Base-by-base conservation (phyloP, 352 stramenopile species). In the Globisporangium lucens region DNA sequence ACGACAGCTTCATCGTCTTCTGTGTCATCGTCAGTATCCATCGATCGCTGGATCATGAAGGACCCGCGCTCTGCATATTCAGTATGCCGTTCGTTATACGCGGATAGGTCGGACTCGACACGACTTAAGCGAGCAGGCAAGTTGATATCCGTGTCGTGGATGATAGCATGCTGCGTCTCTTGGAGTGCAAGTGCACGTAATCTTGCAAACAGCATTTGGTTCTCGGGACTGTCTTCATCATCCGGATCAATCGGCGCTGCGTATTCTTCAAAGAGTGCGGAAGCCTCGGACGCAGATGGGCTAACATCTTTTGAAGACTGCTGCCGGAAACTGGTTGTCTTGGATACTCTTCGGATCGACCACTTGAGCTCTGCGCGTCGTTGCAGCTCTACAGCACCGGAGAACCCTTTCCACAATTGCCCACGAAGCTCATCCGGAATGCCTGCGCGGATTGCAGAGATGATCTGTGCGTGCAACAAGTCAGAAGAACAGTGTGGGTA, bases 351-450 rank as follows among this genome's bases (percentile, higher is more conserved):
- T 17, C 73, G 74, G 22, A 89, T 85, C 1, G 78, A 74, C 7
- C 73, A 78, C 51, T 89, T 89, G 1, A 89, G 65, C 64, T 93
- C 81, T 0, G 81, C 75, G 3, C 82, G 81, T 9, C 82, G 70
- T 69, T 93, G 79, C 5, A 92, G 63, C 61, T 89, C 78, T 0
- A 59, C 61, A 3, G 86, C 82, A n/a, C 84, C 81, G 24, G 84
- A 89, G 47, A 94, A 89, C 0, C 86, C 86, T 71, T 81, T 89
- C 84, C 86, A 94, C 30, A 94, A 75, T 27, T 87, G 76, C 0
- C 82, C 86, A 56, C 86, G 82, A 7, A 94, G 65, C 53, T 94
- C 86, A 53, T 94, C 86, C 1, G 86, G 86, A 36, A 94, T 93
- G 10, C 86, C 86, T 36, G 81, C 82, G 12, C 86, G 82, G 22